These are phyloP conservation scores for Paulownia fortunei DNA, from an alignment of 257 asterid species.

Conservation along the genomic window DNA sequence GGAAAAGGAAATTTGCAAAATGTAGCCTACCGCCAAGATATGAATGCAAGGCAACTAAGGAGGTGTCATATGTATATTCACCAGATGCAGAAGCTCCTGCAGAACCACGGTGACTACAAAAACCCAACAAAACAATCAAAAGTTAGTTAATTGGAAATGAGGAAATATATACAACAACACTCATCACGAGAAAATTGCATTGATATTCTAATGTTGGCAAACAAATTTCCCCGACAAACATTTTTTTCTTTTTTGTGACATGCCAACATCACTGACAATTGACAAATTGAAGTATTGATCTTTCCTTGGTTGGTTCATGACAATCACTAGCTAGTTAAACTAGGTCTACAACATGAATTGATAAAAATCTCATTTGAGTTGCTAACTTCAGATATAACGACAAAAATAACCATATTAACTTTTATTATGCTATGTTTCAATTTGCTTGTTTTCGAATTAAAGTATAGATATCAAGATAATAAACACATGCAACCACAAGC, in stretches of 20 bases:
- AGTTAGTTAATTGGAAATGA: slow-evolving; percentile 17
- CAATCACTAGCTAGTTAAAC: background rate
- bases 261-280: slow-evolving; percentile 8
- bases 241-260: background rate
- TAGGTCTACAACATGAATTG: background rate
- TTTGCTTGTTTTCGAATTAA: background rate
- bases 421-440: background rate
- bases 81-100: slow-evolving; percentile 73
- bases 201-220: background rate
- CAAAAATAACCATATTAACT: slow-evolving; percentile 3
- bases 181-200: background rate
- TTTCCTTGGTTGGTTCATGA: background rate
- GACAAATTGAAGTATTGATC: background rate
- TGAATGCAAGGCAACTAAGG: slow-evolving; percentile 85
- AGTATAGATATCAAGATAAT: background rate
- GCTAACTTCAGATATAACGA: slow-evolving; percentile 11
- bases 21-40: slow-evolving; percentile 82
- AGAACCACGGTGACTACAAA: slow-evolving; percentile 45
- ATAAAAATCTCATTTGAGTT: background rate
- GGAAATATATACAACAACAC: background rate
- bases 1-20: slow-evolving; percentile 1
- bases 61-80: slow-evolving; percentile 70
- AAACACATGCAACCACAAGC: slow-evolving; percentile 11
- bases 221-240: background rate
- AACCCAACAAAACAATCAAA: slow-evolving; percentile 28